These are phyloP conservation scores for Dioscorea cayenensis DNA, from an alignment of 116 monocot species.

Conservation along the genomic window DNA sequence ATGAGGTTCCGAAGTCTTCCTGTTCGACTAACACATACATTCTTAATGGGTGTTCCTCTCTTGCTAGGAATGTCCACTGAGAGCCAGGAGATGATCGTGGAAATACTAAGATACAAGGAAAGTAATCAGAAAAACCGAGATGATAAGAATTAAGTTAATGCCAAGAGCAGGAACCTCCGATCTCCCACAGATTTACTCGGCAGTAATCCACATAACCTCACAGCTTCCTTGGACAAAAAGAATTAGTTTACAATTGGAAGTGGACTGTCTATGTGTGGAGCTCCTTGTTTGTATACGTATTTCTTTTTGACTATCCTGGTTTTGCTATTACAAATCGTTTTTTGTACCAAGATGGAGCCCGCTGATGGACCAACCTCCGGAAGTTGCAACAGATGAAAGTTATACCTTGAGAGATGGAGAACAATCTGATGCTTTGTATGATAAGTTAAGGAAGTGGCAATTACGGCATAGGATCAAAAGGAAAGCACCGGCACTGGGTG, in stretches of 20 bases:
- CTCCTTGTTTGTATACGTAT: constrained; percentile 37
- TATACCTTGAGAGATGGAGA: neutral
- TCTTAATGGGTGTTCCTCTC: constrained; percentile 55
- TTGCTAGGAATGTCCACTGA: constrained; percentile 33
- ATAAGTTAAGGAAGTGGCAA: constrained; percentile 21
- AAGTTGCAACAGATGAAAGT: neutral
- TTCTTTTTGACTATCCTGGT: constrained; percentile 37
- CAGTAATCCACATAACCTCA: constrained; percentile 36
- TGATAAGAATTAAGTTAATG: constrained; percentile 32
- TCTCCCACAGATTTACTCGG: constrained; percentile 59
- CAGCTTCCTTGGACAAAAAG: constrained; percentile 54
- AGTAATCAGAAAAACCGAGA: constrained; percentile 24
- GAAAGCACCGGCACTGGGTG: constrained; percentile 1
- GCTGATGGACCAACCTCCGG: neutral
- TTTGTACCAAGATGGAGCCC: neutral
- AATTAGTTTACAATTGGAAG: constrained; percentile 53
- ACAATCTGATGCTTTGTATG: neutral
- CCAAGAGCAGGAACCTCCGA: constrained; percentile 57
- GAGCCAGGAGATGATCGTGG: constrained; percentile 37
- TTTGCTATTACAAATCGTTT: constrained; percentile 30
- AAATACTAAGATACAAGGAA: constrained; percentile 46
- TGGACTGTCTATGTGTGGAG: constrained; percentile 72
- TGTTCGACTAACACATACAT: constrained; percentile 37
- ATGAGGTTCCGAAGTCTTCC: constrained; percentile 56
- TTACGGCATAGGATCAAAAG: constrained; percentile 28